A percentile compares a stretch with the other conserved stretches of the same genome.
phyloP scores from a whole-genome alignment of 164 flowering plant genomes.

The Protea cynaroides region DNA sequence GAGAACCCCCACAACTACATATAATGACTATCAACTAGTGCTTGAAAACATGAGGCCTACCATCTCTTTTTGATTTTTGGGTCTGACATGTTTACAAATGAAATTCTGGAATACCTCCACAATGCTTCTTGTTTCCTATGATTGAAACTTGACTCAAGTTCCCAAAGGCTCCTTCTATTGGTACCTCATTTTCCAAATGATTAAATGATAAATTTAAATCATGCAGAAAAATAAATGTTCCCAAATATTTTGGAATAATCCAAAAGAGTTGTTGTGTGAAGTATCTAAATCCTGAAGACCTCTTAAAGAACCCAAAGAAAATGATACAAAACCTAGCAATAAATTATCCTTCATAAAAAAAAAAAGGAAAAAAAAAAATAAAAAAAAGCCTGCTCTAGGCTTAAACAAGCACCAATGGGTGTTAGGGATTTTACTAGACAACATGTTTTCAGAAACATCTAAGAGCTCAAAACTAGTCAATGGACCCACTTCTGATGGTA shows the following conservation, averaged over 20 bases:
- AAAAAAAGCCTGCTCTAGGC: constrained; percentile 14
- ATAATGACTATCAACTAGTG: background rate
- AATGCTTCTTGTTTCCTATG: constrained; percentile 20
- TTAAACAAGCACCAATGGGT: constrained; percentile 18
- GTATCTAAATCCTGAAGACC: constrained; percentile 17
- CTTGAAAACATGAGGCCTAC: background rate
- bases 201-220: constrained; percentile 25
- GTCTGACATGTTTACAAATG: constrained; percentile 13
- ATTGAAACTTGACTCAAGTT: constrained; percentile 17
- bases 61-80: background rate
- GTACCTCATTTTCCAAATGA: constrained; percentile 21
- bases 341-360: constrained; percentile 17
- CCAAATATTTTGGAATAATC: constrained; percentile 24
- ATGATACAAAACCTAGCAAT: constrained; percentile 26
- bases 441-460: constrained; percentile 17
- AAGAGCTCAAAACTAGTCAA: constrained; percentile 15
- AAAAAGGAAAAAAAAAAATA: no score
- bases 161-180: constrained; percentile 19
- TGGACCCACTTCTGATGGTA: constrained; percentile 25
- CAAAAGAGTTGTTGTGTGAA: constrained; percentile 28
- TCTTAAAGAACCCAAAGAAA: constrained; percentile 9
- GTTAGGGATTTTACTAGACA: constrained; percentile 26
- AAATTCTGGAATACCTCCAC: constrained; percentile 17
- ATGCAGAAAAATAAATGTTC: background rate
- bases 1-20: background rate